phyloP scores from a whole-genome alignment of 179 eudicot genomes.

The Actinidia chinensis region DNA sequence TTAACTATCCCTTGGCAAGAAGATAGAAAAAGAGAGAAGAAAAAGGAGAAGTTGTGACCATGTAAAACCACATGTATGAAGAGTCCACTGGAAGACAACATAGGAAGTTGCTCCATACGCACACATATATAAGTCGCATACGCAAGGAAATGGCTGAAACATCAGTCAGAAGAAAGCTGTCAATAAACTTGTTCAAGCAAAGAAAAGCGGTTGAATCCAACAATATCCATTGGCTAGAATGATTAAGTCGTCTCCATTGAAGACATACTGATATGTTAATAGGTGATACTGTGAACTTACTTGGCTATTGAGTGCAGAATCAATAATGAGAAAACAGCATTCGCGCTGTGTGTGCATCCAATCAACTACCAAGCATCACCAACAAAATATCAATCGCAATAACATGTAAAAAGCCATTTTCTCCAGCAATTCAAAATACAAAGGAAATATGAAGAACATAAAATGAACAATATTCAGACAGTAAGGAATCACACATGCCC shows the following conservation, averaged over 20 bases:
- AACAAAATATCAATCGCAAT: not conserved
- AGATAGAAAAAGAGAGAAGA: not conserved
- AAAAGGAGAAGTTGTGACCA: slow-evolving; percentile 39
- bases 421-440: no score
- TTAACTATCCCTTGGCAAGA: not conserved
- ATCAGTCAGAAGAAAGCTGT: not conserved
- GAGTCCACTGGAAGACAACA: slow-evolving; percentile 69
- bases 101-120: slow-evolving; percentile 67
- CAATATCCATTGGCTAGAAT: not conserved
- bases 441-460: no score
- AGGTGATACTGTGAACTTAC: slow-evolving; percentile 36
- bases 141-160: slow-evolving; percentile 75
- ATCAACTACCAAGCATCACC: slow-evolving; percentile 48
- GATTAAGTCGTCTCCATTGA: not conserved
- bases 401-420: not conserved
- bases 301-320: slow-evolving; percentile 57
- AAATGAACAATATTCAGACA: no score
- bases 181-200: not conserved
- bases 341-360: slow-evolving; percentile 68
- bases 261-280: not conserved
- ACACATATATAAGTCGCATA: slow-evolving; percentile 63
- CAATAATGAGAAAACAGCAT: slow-evolving; percentile 58
- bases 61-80: slow-evolving; percentile 69
- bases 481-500: no score
- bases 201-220: not conserved